Percentiles rank a stretch among this genome's conserved stretches.
phyloP scores from a whole-genome alignment of 1,284 basidiomycete genomes.

The Ceratobasidium sp. region DNA sequence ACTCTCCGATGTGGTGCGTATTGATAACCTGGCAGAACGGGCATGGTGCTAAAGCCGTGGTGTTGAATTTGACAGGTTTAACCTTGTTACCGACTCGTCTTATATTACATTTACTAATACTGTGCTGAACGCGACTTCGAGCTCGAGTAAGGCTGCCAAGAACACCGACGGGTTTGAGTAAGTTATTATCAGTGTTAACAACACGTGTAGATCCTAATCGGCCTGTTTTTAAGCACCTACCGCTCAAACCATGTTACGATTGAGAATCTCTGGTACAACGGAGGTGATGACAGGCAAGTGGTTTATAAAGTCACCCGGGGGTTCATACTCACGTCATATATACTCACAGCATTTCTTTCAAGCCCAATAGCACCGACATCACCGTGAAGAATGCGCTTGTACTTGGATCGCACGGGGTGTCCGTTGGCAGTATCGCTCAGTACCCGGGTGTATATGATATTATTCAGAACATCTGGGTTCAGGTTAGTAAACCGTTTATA shows the following conservation, averaged over 20 bases:
- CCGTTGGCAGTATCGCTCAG: conserved; percentile 40
- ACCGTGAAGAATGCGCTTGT: conserved; percentile 29
- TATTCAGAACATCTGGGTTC: conserved; percentile 41
- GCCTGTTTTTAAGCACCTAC: conserved; percentile 23
- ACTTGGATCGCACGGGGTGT: conserved; percentile 38
- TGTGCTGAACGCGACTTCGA: conserved; percentile 17
- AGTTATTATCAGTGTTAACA: not conserved
- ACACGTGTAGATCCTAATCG: not conserved
- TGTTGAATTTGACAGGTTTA: conserved; percentile 26
- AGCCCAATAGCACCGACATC: conserved; percentile 39
- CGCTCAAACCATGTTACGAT: conserved; percentile 38
- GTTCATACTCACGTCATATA: not conserved
- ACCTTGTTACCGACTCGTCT: conserved; percentile 33
- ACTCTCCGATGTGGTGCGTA: conserved; percentile 40
- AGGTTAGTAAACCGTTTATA: not conserved
- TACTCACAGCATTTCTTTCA: conserved; percentile 35
- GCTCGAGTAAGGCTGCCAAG: conserved; percentile 8
- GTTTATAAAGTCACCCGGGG: not conserved
- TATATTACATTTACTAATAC: conserved; percentile 38
- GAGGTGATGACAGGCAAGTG: conserved; percentile 25
- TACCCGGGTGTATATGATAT: conserved; percentile 41
- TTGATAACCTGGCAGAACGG: not conserved
- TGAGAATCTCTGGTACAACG: conserved; percentile 32
- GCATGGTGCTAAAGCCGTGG: not conserved
- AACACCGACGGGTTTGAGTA: conserved; percentile 42